Base-by-base conservation (phyloP, 2,329 filamentous ascomycete genomes). In the Cryphonectria radicalis region DNA sequence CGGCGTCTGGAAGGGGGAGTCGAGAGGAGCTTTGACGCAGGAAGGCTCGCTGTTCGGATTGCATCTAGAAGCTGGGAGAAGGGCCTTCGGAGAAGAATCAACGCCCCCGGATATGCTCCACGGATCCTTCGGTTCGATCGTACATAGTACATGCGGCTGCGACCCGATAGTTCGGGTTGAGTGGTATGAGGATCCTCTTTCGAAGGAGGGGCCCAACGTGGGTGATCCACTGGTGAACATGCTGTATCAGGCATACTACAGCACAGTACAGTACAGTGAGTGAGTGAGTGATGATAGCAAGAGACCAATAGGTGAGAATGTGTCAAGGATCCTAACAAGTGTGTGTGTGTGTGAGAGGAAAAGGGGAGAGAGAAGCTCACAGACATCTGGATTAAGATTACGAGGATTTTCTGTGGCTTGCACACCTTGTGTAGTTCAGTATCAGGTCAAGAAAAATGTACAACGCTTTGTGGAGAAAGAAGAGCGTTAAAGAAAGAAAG, bases 121-220 rank as follows among this genome's bases (percentile, higher is more conserved):
- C n/a, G 65, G 35, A 67, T 40, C 50, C 50, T 66, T 57, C 64
- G 35, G 10, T n/a, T 37, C 22, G 28, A 53, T 37, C 32, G 46
- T 35, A 3, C 62, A 63, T 25, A 40, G 46, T 35, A 17, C 62
- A 63, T 42, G 62, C n/a, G 40, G 70, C 63, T 32, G 55, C 67
- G 65, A 66, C 67, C 68, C 71, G 59, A 66, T 55, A 60, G 42
- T 63, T 60, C 65, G 71, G 71, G 68, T 53, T 53, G 63, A 17
- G 67, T 65, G 62, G 60, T 35, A 50, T 35, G 53, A 64, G 50
- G 63, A 57, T 32, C 69, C 65, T 63, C 66, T 63, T 65, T 40
- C 60, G 55, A 50, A 64, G 42, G 50, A 57, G 4, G 65, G 42
- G 17, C 35, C n/a, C 32, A n/a, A 40, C 17, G 50, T 22, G 2